Conservation (phyloP, 2,329 filamentous ascomycete genomes). For the Trichoderma lentiforme region DNA sequence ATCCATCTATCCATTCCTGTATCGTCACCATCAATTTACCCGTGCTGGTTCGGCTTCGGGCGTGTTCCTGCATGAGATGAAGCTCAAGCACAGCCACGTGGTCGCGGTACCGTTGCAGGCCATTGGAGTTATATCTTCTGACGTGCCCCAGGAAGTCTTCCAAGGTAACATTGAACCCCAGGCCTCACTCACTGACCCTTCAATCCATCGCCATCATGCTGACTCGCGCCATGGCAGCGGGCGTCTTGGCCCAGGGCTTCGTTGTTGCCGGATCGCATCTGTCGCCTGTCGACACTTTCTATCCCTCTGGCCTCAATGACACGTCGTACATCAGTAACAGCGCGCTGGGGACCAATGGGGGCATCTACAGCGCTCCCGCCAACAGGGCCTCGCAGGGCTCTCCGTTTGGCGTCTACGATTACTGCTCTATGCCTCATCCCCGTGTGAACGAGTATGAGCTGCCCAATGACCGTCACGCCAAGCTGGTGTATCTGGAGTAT, state of each 20-base stretch:
- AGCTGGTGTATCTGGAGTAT: slow-evolving; percentile 14
- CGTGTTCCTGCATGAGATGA: slow-evolving; percentile 6
- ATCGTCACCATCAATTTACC: background rate
- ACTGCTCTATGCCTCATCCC: slow-evolving; percentile 13
- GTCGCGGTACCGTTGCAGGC: background rate
- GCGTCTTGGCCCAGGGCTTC: background rate
- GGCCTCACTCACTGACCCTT: background rate
- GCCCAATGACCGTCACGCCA: slow-evolving; percentile 1
- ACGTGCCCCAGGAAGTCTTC: background rate
- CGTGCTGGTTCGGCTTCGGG: background rate
- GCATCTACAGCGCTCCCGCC: slow-evolving; percentile 3
- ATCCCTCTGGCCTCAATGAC: slow-evolving; percentile 1
- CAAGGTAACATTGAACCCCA: background rate
- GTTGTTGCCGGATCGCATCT: background rate
- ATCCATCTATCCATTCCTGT: background rate
- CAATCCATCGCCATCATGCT: background rate
- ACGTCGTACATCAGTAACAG: slow-evolving; percentile 12
- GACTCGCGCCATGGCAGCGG: background rate
- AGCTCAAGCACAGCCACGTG: slow-evolving; percentile 3
- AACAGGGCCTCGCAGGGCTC: slow-evolving; percentile 5
- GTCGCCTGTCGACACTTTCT: slow-evolving; percentile 11
- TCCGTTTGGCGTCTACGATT: slow-evolving; percentile 11
- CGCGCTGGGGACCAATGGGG: slow-evolving; percentile 6
- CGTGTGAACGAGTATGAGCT: slow-evolving; percentile 8
- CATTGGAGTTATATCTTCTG: background rate